Conservation (phyloP, 1,284 basidiomycete species). For the Rhodotorula mucilaginosa region DNA sequence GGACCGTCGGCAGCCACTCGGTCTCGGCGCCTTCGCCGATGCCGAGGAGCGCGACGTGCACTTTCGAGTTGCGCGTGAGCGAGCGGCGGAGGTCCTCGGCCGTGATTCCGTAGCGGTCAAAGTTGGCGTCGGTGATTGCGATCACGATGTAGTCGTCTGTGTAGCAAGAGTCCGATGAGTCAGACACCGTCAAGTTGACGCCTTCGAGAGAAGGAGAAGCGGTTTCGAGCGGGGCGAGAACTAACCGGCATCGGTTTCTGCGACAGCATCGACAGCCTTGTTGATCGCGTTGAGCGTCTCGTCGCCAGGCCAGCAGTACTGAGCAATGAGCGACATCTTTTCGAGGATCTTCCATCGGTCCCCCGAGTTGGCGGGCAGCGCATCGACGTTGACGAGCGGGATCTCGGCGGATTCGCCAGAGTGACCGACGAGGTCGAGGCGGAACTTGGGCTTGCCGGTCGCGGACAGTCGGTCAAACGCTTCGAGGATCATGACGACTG, state of each 20-base stretch:
- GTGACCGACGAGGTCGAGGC: constrained; percentile 49
- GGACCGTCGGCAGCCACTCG: constrained; percentile 33
- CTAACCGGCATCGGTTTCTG: constrained; percentile 10
- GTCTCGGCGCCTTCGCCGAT: constrained; percentile 40
- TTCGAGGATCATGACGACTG: constrained; percentile 48
- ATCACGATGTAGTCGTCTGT: constrained; percentile 50
- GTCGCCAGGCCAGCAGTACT: constrained; percentile 41
- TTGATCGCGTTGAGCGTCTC: constrained; percentile 40
- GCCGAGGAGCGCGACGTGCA: constrained; percentile 29
- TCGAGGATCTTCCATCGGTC: constrained; percentile 29
- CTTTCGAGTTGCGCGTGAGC: constrained; percentile 30
- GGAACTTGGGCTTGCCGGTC: constrained; percentile 41
- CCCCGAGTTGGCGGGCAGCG: constrained; percentile 22
- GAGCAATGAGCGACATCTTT: constrained; percentile 33
- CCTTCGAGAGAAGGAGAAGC: background rate
- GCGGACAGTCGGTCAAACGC: constrained; percentile 39
- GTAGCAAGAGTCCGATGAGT: background rate
- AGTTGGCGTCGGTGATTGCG: constrained; percentile 49
- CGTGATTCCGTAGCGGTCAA: constrained; percentile 49
- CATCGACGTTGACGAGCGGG: constrained; percentile 41
- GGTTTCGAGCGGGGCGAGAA: background rate
- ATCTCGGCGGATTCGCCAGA: constrained; percentile 48
- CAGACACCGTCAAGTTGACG: background rate
- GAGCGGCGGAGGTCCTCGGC: constrained; percentile 22
- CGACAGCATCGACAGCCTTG: constrained; percentile 27